phyloP scores from a whole-genome alignment of 2,329 filamentous ascomycete species.

The Colletotrichum chrysophilum region DNA sequence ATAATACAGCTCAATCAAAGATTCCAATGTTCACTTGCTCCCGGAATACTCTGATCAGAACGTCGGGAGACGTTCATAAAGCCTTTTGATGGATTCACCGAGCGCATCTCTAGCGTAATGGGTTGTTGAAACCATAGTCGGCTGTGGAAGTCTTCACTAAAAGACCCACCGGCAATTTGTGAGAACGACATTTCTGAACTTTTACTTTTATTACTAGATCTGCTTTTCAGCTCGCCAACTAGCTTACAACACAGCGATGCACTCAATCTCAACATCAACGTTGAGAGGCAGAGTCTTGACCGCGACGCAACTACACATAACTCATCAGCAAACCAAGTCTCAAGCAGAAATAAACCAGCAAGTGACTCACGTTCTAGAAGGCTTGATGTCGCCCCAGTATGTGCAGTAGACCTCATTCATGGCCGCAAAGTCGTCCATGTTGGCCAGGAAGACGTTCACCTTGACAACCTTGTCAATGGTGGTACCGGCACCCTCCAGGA shows the following conservation, averaged over 20 bases:
- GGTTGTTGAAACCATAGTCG: too few species aligned
- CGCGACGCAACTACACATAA: slow-evolving; percentile 34
- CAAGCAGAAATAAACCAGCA: accelerated
- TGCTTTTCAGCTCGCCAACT: too few species aligned
- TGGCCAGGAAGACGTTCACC: slow-evolving; percentile 74
- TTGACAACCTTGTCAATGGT: slow-evolving; percentile 72
- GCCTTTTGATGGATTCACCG: too few species aligned
- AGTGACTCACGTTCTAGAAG: slow-evolving; percentile 43
- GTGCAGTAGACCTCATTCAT: slow-evolving; percentile 78
- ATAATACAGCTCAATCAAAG: background rate
- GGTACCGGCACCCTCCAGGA: slow-evolving; percentile 72
- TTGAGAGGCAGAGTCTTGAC: slow-evolving; percentile 37
- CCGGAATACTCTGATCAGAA: background rate
- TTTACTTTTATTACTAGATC: background rate
- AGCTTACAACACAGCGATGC: slow-evolving; percentile 33
- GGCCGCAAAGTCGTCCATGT: slow-evolving; percentile 76
- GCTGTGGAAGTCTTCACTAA: too few species aligned
- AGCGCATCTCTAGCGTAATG: too few species aligned
- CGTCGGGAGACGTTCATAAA: background rate
- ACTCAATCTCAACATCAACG: slow-evolving; percentile 39
- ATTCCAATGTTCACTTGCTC: background rate
- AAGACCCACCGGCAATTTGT: too few species aligned
- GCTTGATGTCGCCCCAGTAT: slow-evolving; percentile 64
- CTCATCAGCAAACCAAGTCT: background rate
- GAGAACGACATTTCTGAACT: background rate